Conservation (phyloP, 305 asterid species). For the Solanum aculeatissimum region DNA sequence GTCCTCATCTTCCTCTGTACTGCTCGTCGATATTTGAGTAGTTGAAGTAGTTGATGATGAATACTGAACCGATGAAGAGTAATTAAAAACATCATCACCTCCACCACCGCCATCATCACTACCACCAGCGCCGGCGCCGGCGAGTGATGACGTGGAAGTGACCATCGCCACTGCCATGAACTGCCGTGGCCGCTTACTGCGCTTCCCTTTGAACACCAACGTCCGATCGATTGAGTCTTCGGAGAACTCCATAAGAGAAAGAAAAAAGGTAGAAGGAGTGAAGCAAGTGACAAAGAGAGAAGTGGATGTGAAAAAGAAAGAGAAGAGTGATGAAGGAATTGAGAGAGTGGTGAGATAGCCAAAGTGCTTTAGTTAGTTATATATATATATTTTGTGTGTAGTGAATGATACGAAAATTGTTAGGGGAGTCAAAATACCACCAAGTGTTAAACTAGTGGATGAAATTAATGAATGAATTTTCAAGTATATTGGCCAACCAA, state of each 20-base stretch:
- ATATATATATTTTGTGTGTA: neutral
- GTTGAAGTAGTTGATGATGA: conserved; percentile 27
- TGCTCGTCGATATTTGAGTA: conserved; percentile 23
- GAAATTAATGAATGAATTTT: neutral
- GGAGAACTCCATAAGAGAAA: conserved; percentile 9
- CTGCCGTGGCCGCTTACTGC: conserved; percentile 49
- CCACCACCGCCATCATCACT: neutral
- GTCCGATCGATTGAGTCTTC: conserved; percentile 21
- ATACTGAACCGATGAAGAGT: conserved; percentile 1
- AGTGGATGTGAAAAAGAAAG: neutral
- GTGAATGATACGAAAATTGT: conserved; percentile 20
- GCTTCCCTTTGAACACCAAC: conserved; percentile 41
- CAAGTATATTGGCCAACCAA: conserved; percentile 38
- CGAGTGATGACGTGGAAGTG: conserved; percentile 35
- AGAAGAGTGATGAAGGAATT: conserved; percentile 28
- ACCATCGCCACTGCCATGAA: conserved; percentile 1
- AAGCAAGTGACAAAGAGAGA: neutral
- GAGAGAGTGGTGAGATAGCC: conserved; percentile 14
- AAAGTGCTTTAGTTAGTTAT: conserved; percentile 5
- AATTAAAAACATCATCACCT: neutral
- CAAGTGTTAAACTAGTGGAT: neutral
- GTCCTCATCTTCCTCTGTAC: conserved; percentile 59
- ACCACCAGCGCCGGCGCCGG: conserved; percentile 6
- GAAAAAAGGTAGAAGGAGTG: neutral
- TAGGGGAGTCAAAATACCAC: conserved; percentile 28